Percentiles rank a stretch among this genome's conserved stretches.
These are phyloP conservation scores for Globisporangium paddicum DNA, from an alignment of 352 stramenopile genomes.

Conservation along the genomic window DNA sequence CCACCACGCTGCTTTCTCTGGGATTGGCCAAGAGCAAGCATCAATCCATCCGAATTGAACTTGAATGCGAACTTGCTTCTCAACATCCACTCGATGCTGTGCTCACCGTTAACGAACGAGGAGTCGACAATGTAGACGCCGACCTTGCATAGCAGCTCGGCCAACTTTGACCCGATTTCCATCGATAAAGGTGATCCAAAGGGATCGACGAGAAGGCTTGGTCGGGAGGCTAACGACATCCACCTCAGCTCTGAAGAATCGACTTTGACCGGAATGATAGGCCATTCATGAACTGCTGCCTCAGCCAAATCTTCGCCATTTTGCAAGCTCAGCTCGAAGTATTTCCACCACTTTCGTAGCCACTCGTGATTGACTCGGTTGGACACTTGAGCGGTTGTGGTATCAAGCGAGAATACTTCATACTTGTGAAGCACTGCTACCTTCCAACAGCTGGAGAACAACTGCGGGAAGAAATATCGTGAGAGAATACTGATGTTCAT, in stretches of 20 bases:
- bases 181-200: not conserved
- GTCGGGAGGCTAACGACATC: slow-evolving; percentile 24
- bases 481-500: slow-evolving; percentile 28
- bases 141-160: slow-evolving; percentile 29
- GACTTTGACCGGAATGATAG: slow-evolving; percentile 31
- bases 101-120: slow-evolving; percentile 34
- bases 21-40: slow-evolving; percentile 30
- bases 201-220: slow-evolving; percentile 32
- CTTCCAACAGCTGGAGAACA: slow-evolving; percentile 31
- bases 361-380: slow-evolving; percentile 31
- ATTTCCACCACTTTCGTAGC: slow-evolving; percentile 45
- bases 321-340: slow-evolving; percentile 34
- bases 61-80: slow-evolving; percentile 33
- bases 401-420: slow-evolving; percentile 25
- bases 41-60: slow-evolving; percentile 37
- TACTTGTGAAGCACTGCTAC: slow-evolving; percentile 12
- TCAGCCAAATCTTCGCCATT: slow-evolving; percentile 20
- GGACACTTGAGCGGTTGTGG: not conserved
- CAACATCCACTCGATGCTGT: slow-evolving; percentile 39
- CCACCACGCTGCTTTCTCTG: slow-evolving; percentile 23
- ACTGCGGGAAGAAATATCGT: slow-evolving; percentile 34
- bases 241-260: slow-evolving; percentile 20
- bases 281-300: slow-evolving; percentile 29
- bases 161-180: slow-evolving; percentile 3
- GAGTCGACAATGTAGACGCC: slow-evolving; percentile 41